Evolutionary conservation across 495 filamentous ascomycete species (phyloP), one percentile per base, ranked within the genome.

Genomic region (Evernia prunastri): DNA sequence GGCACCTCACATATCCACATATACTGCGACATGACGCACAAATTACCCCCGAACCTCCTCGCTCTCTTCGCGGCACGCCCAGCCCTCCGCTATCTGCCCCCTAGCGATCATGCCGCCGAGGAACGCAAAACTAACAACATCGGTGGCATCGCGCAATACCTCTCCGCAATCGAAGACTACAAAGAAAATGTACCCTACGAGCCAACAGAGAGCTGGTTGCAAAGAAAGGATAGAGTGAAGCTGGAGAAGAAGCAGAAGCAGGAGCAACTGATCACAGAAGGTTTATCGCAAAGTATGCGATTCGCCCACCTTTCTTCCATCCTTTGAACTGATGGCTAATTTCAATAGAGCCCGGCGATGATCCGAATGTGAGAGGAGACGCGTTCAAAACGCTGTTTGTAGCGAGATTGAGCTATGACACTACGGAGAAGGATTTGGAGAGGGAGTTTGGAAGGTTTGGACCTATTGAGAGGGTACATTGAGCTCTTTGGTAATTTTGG

Each of bases 361-460:
- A 98, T 70, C 82, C 88, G 4, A 90, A 96, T 70, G 86, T 94
- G 56, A 83, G 90, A 68, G 95, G 95, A 35, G 93, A 97, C 76
- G 86, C 93, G 3, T 97, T 91, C 84, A 96, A 88, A 74, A 97
- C 94, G 39, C 82, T 97, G 56, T 96, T 98, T 70, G 88, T 98
- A 61, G 86, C 90, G 37, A 87, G 95, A 51, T 83, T 98, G 54
- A 90, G 86, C 71, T 97, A 95, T 70, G 89, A 92, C 68, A 87
- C 87, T 31, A 92, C 89, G 60, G 88, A 92, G 70, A 84, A 90
- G 65, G 94, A 98, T 74, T 80, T 98, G 23, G 92, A 96, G 78
- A 83, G 89, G 66, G 93, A 97, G 74, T 98, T 98, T 77, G 88
- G 90, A 15, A 87, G 94, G 27, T 98, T 89, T 76, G 94, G 94